A percentile compares a stretch with the other conserved stretches of the same genome.
phyloP scores from a whole-genome alignment of 2,329 filamentous ascomycete species.

The Fusarium setosum region DNA sequence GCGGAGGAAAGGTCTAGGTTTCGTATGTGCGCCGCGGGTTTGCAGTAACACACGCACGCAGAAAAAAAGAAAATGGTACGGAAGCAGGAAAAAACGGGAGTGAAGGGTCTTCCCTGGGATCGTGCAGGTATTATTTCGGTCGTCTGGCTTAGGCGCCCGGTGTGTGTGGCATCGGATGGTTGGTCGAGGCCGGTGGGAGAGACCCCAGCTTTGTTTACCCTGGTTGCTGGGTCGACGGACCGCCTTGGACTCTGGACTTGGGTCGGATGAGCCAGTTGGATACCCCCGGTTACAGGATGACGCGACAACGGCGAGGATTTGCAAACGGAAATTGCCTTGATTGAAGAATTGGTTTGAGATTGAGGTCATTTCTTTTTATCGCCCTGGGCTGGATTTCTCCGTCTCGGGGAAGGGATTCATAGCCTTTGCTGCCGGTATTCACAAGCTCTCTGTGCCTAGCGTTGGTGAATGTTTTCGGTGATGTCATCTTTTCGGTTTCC shows the following conservation, averaged over 20 bases:
- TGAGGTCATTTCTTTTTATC: background rate
- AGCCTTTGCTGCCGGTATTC: conserved; percentile 22
- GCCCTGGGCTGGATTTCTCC: background rate
- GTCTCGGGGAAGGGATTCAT: conserved; percentile 2
- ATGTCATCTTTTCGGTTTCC: conserved; percentile 31
- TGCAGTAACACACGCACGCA: conserved; percentile 31
- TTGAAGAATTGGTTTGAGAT: conserved; percentile 2
- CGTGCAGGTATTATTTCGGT: conserved; percentile 37
- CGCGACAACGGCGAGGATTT: conserved; percentile 23
- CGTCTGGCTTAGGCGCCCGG: conserved; percentile 7
- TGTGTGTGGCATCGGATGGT: conserved; percentile 45
- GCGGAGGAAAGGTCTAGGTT: conserved; percentile 15
- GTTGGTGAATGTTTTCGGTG: conserved; percentile 12
- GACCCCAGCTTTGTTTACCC: conserved; percentile 48
- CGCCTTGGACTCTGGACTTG: conserved; percentile 1
- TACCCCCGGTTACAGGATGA: conserved; percentile 22
- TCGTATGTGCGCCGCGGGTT: conserved; percentile 24
- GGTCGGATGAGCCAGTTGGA: background rate
- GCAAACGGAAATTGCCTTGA: conserved; percentile 19
- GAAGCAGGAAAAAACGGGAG: conserved; percentile 17
- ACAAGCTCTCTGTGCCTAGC: background rate
- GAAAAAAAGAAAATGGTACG: conserved; percentile 12
- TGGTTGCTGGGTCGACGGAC: conserved; percentile 49
- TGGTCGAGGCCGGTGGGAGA: conserved; percentile 41
- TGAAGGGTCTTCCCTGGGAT: conserved; percentile 37